Percentiles rank a stretch among this genome's conserved stretches.
phyloP scores from a whole-genome alignment of 495 filamentous ascomycete genomes.

The Lophiostoma macrostomum region DNA sequence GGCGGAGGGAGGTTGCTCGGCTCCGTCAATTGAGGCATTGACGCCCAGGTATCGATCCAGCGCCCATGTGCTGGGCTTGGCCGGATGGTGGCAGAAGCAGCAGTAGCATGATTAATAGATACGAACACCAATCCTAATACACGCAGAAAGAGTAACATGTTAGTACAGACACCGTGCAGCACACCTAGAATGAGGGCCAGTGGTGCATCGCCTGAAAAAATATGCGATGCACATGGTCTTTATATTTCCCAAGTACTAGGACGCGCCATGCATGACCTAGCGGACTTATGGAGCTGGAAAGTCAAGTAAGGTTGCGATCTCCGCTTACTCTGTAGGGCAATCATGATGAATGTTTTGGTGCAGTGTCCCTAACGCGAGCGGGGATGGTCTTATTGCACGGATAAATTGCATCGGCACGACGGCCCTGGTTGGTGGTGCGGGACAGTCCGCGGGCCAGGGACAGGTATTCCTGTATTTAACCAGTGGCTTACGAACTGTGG shows the following conservation, averaged over 20 bases:
- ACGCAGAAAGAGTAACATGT: no score
- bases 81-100: no score
- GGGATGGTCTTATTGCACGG: constrained; percentile 18
- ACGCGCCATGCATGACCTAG: no score
- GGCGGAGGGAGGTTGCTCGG: constrained; percentile 57
- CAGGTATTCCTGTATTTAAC: neutral
- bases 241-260: no score
- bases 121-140: no score
- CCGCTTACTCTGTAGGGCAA: no score
- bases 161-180: no score
- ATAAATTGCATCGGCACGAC: constrained; percentile 26
- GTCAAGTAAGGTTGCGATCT: no score
- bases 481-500: neutral
- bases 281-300: constrained; percentile 13
- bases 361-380: constrained; percentile 1
- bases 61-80: constrained; percentile 39
- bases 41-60: constrained; percentile 65
- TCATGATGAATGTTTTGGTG: neutral
- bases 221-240: no score
- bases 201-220: no score
- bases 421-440: constrained; percentile 31
- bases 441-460: neutral
- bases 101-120: no score
- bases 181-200: no score
- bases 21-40: constrained; percentile 66